Evolutionary conservation across 352 stramenopile genomes (phyloP).

Genomic region (Thraustotheca clavata): DNA sequence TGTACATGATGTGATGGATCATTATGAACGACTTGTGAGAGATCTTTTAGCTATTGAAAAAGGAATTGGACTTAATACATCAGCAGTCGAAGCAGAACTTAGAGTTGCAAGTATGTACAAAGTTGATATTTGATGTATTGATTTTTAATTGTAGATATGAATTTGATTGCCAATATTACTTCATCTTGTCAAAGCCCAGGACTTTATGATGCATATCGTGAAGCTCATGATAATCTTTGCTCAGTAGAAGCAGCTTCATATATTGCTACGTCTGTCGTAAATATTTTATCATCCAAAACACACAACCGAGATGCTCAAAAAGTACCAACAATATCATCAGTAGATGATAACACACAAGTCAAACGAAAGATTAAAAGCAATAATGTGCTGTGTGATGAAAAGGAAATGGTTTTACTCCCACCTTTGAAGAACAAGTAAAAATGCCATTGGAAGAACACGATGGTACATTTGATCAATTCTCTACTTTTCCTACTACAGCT

Average conservation of each 20-base stretch:
- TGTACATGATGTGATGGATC: constrained; percentile 52
- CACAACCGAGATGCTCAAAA: neutral
- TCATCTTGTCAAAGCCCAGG: constrained; percentile 1
- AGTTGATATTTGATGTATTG: neutral
- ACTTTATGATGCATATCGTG: constrained; percentile 10
- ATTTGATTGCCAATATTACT: constrained; percentile 10
- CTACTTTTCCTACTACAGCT: constrained; percentile 36
- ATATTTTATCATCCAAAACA: neutral
- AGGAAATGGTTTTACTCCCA: too few relatives aligned
- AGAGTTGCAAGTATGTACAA: constrained; percentile 6
- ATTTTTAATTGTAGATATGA: constrained; percentile 7
- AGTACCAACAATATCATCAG: too few relatives aligned
- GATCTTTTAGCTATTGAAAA: constrained; percentile 64
- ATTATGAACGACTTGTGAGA: constrained; percentile 70
- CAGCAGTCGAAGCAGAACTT: constrained; percentile 8
- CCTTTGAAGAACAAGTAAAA: neutral
- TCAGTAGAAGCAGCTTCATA: constrained; percentile 10
- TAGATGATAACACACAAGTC: too few relatives aligned
- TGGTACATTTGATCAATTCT: too few relatives aligned
- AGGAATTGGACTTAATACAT: neutral
- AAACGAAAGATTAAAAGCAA: too few relatives aligned
- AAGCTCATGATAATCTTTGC: constrained; percentile 9
- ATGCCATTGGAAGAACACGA: too few relatives aligned
- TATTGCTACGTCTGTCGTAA: constrained; percentile 8
- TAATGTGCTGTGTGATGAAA: too few relatives aligned